Evolutionary conservation across 1,284 basidiomycete genomes (phyloP).

Genomic region (Cutaneotrichosporon cyanovorans): DNA sequence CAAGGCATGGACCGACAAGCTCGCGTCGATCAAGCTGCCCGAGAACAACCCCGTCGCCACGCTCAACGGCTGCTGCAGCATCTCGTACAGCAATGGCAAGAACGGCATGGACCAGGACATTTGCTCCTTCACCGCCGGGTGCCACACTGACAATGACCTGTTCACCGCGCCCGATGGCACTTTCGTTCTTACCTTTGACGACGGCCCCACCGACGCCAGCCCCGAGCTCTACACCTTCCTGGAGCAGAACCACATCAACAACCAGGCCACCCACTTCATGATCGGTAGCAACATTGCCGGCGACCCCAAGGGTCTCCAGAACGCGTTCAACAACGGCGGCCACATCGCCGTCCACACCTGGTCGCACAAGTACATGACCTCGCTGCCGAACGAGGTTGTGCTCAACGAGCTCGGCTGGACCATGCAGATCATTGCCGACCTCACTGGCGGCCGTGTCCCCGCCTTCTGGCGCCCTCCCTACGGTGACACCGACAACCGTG

Average conservation of each 20-base stretch:
- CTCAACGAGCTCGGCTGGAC: constrained; percentile 52
- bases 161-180: constrained; percentile 30
- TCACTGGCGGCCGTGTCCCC: constrained; percentile 40
- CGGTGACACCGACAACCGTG: constrained; percentile 50
- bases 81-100: constrained; percentile 23
- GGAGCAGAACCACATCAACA: constrained; percentile 47
- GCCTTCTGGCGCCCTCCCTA: constrained; percentile 47
- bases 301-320: constrained; percentile 24
- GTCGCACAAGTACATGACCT: constrained; percentile 48
- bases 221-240: constrained; percentile 51
- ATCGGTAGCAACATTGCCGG: constrained; percentile 10
- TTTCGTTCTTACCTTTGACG: constrained; percentile 47
- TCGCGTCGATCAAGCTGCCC: constrained; percentile 1
- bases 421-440: constrained; percentile 43
- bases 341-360: constrained; percentile 50
- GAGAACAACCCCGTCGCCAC: constrained; percentile 21
- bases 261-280: constrained; percentile 51
- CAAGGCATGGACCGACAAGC: constrained; percentile 23
- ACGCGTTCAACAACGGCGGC: constrained; percentile 27
- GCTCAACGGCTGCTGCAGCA: constrained; percentile 1
- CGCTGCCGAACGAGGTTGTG: constrained; percentile 51
- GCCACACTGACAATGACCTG: constrained; percentile 29
- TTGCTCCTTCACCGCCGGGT: constrained; percentile 42
- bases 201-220: constrained; percentile 50
- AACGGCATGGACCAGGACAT: constrained; percentile 25